phyloP scores from a whole-genome alignment of 176 grass and related monocot species.

The Sorghum bicolor region DNA sequence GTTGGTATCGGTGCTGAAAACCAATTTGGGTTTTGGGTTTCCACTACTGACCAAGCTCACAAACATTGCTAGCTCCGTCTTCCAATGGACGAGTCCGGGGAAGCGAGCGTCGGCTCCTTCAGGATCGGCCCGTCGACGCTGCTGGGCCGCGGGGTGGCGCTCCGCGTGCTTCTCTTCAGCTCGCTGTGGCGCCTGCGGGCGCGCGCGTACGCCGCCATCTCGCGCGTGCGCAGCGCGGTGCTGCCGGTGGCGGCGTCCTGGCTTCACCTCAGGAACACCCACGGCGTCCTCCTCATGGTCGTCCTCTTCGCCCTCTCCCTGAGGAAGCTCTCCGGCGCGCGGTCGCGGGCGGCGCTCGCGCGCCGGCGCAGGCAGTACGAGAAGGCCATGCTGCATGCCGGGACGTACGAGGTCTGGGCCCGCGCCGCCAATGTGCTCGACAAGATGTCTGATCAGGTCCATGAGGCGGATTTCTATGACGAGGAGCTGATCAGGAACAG shows the following conservation, averaged over 20 bases:
- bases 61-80: not conserved
- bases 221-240: slow-evolving; percentile 5
- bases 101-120: slow-evolving; percentile 59
- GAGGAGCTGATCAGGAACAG: slow-evolving; percentile 77
- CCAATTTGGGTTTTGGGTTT: not conserved
- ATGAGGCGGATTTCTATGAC: slow-evolving; percentile 64
- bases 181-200: slow-evolving; percentile 54
- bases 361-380: slow-evolving; percentile 62
- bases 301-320: slow-evolving; percentile 58
- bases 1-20: not conserved
- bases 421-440: slow-evolving; percentile 92
- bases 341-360: slow-evolving; percentile 49
- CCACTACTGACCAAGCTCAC: not conserved
- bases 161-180: slow-evolving; percentile 70
- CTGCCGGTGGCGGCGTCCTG: slow-evolving; percentile 28
- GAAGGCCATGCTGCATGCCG: slow-evolving; percentile 54
- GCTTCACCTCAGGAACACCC: slow-evolving; percentile 74
- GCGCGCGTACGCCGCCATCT: slow-evolving; percentile 23
- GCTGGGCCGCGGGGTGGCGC: slow-evolving; percentile 68
- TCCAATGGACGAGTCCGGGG: slow-evolving; percentile 57
- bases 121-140: slow-evolving; percentile 78
- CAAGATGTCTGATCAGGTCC: slow-evolving; percentile 53
- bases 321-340: slow-evolving; percentile 49
- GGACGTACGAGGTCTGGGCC: slow-evolving; percentile 88
- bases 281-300: slow-evolving; percentile 53